Evolutionary conservation across 2,329 filamentous ascomycete species (phyloP).

Genomic region (Canariomyces notabilis): DNA sequence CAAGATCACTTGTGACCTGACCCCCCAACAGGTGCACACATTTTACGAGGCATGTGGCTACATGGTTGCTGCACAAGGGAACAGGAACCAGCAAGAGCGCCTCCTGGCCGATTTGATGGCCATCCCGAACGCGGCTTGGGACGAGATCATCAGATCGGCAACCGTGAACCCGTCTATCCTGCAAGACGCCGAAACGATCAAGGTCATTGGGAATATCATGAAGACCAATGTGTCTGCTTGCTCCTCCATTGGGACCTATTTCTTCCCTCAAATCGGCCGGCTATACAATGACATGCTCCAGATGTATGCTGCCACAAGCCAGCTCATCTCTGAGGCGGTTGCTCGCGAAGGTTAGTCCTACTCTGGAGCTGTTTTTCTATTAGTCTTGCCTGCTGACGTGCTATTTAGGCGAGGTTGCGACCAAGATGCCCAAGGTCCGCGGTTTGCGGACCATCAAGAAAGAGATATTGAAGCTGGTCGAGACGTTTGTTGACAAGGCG

Average conservation of each 20-base stretch:
- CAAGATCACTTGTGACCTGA: constrained; percentile 92
- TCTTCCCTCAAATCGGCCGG: constrained; percentile 94
- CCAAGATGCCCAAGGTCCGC: constrained; percentile 94
- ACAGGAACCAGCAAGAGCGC: constrained; percentile 88
- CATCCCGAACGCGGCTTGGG: constrained; percentile 90
- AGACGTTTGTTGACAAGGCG: constrained; percentile 96
- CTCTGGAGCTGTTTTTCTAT: neutral
- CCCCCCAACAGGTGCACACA: constrained; percentile 94
- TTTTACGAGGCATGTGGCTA: constrained; percentile 99
- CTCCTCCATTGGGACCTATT: constrained; percentile 92
- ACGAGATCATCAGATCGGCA: constrained; percentile 84
- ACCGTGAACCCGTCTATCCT: constrained; percentile 80
- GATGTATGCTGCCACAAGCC: constrained; percentile 97
- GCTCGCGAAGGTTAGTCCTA: constrained; percentile 66
- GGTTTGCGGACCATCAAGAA: constrained; percentile 98
- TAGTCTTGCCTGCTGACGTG: constrained; percentile 17
- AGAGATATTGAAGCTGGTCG: constrained; percentile 96
- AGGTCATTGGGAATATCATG: constrained; percentile 99
- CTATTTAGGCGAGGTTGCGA: constrained; percentile 72
- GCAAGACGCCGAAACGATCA: constrained; percentile 91
- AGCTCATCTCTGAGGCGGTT: constrained; percentile 90
- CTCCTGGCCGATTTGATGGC: constrained; percentile 89
- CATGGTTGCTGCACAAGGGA: constrained; percentile 97
- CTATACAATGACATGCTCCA: constrained; percentile 99
- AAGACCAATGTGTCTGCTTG: constrained; percentile 99